Evolutionary conservation across 2,329 filamentous ascomycete genomes (phyloP).

Genomic region (Rhytidhysteron rufulum): DNA sequence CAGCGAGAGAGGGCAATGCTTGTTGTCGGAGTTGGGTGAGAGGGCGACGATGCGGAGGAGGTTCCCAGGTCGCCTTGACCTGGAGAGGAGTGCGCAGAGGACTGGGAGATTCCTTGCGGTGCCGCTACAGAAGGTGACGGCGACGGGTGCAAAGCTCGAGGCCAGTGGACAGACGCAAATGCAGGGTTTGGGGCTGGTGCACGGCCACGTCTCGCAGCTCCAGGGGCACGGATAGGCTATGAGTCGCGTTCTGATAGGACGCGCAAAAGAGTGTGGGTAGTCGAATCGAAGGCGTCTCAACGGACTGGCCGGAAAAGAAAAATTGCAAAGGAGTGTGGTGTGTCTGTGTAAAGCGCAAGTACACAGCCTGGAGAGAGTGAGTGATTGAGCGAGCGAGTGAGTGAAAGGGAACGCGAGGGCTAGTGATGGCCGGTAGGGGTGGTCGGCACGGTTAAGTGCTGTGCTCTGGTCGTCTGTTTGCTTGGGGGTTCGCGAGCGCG

Average conservation of each 20-base stretch:
- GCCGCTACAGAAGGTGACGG: not conserved
- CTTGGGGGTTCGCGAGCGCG: no score
- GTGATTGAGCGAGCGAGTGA: no score
- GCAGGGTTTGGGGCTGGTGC: constrained; percentile 1
- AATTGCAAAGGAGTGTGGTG: not conserved
- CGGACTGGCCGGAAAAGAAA: not conserved
- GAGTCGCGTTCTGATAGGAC: not conserved
- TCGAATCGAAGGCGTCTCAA: not conserved
- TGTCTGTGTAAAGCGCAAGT: not conserved
- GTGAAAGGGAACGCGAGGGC: no score
- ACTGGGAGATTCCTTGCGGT: constrained; percentile 1
- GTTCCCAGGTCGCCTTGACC: constrained; percentile 2
- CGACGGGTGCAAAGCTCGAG: not conserved
- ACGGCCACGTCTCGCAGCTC: constrained; percentile 2
- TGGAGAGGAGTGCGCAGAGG: not conserved
- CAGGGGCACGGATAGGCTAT: no score
- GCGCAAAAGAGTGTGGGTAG: not conserved
- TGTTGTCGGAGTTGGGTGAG: constrained; percentile 1
- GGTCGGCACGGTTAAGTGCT: no score
- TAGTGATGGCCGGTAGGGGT: no score
- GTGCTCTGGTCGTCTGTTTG: no score
- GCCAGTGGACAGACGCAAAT: not conserved
- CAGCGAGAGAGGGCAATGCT: constrained; percentile 8
- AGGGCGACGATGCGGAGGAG: not conserved
- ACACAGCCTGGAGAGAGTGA: no score